Evolutionary conservation across 768 basidiomycete species (phyloP).

Genomic region (Pleurotus cornucopiae): DNA sequence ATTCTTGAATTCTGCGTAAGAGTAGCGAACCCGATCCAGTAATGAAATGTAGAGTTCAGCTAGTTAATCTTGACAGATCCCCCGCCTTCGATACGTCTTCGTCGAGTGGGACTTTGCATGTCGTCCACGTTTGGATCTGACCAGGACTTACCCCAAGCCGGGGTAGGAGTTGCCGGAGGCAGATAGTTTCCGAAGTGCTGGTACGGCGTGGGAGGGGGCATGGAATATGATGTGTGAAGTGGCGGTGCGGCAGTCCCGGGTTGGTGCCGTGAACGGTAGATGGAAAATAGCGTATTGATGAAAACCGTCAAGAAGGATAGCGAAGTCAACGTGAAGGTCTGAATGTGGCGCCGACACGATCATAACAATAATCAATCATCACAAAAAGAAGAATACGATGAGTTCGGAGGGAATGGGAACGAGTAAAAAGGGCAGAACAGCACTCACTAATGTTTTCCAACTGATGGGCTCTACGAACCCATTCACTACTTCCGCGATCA

Average conservation of each 20-base stretch:
- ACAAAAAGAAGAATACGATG: neutral
- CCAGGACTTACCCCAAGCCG: conserved; percentile 41
- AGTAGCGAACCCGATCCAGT: too few relatives aligned
- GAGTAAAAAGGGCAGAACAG: neutral
- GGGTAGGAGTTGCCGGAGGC: conserved; percentile 41
- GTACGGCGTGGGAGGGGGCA: conserved; percentile 35
- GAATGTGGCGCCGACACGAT: conserved; percentile 6
- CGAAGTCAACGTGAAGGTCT: conserved; percentile 76
- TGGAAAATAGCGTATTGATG: conserved; percentile 73
- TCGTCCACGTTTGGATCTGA: conserved; percentile 33
- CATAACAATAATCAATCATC: conserved; percentile 4
- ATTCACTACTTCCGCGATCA: conserved; percentile 94
- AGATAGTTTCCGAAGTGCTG: conserved; percentile 45
- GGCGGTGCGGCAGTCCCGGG: conserved; percentile 30
- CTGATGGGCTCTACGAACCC: conserved; percentile 96
- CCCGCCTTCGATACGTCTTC: conserved; percentile 55
- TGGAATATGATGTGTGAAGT: conserved; percentile 34
- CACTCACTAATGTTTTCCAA: conserved; percentile 90
- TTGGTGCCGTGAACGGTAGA: conserved; percentile 68
- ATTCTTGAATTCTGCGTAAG: too few relatives aligned
- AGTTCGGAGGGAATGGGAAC: neutral
- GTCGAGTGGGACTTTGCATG: conserved; percentile 40
- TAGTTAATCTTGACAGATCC: conserved; percentile 53
- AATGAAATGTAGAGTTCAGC: conserved; percentile 15
- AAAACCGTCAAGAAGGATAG: conserved; percentile 74